phyloP scores from a whole-genome alignment of 305 asterid species.

The Lippia alba region DNA sequence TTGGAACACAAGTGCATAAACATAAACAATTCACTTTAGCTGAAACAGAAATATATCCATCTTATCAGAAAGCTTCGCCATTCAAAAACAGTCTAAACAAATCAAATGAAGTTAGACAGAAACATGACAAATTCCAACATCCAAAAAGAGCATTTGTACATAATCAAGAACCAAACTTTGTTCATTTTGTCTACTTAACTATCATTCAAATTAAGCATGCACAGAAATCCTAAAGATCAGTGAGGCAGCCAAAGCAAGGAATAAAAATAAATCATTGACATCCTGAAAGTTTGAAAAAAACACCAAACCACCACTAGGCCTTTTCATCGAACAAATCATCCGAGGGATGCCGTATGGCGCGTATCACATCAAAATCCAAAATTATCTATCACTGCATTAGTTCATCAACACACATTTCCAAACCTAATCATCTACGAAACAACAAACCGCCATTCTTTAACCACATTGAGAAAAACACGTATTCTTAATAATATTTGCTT shows the following conservation, averaged over 20 bases:
- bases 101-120: neutral
- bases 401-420: neutral
- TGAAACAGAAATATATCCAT: neutral
- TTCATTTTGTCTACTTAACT: neutral
- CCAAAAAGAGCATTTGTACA: constrained; percentile 1
- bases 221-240: neutral
- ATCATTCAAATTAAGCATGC: neutral
- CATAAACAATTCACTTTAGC: constrained; percentile 8
- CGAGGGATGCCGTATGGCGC: neutral
- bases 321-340: neutral
- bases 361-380: neutral
- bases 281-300: neutral
- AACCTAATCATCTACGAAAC: neutral
- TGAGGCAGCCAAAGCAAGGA: neutral
- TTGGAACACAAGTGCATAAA: constrained; percentile 7
- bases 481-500: neutral
- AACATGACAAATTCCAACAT: neutral
- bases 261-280: neutral
- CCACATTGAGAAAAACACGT: neutral
- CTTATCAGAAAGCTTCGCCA: neutral
- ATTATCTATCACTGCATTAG: neutral
- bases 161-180: constrained; percentile 3
- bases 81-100: neutral
- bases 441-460: neutral
- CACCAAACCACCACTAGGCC: neutral